Percentiles rank a stretch among this genome's conserved stretches.
These are phyloP conservation scores for Ceratocystis cubensis DNA, from an alignment of 2,329 filamentous ascomycete genomes.

Conservation along the genomic window DNA sequence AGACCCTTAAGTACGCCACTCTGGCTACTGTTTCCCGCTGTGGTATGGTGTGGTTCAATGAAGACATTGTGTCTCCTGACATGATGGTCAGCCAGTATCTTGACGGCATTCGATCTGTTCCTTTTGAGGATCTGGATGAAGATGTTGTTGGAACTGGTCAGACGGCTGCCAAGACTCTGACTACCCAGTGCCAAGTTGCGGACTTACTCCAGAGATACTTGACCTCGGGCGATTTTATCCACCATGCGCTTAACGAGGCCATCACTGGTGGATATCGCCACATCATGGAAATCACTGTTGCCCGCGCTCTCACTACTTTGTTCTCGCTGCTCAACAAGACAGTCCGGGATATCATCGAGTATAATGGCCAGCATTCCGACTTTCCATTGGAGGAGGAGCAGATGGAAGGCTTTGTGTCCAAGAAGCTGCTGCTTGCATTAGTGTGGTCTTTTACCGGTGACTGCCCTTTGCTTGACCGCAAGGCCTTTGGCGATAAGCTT, in stretches of 20 bases:
- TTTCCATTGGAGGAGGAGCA: slow-evolving; percentile 87
- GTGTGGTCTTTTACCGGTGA: slow-evolving; percentile 96
- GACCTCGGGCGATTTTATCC: slow-evolving; percentile 66
- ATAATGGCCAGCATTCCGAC: slow-evolving; percentile 87
- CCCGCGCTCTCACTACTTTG: slow-evolving; percentile 78
- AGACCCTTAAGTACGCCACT: slow-evolving; percentile 93
- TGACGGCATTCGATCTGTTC: slow-evolving; percentile 63
- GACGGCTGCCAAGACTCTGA: slow-evolving; percentile 63
- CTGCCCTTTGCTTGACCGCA: slow-evolving; percentile 77
- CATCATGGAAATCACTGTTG: slow-evolving; percentile 96
- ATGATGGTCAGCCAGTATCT: slow-evolving; percentile 95
- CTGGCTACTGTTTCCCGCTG: slow-evolving; percentile 98
- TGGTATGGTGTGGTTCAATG: slow-evolving; percentile 99
- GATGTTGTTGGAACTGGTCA: slow-evolving; percentile 68
- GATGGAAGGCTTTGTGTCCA: slow-evolving; percentile 76
- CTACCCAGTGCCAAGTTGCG: slow-evolving; percentile 66
- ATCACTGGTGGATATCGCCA: slow-evolving; percentile 60
- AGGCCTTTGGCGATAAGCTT: slow-evolving; percentile 75
- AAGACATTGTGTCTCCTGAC: slow-evolving; percentile 81
- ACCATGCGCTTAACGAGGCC: slow-evolving; percentile 63
- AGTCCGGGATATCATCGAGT: slow-evolving; percentile 84
- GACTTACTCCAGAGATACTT: slow-evolving; percentile 66
- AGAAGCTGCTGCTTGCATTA: slow-evolving; percentile 83
- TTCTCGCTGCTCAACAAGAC: slow-evolving; percentile 94
- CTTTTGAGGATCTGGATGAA: slow-evolving; percentile 93